These are phyloP conservation scores for Cystobasidiaceae sp. DNA, from an alignment of 1,284 basidiomycete genomes.

Conservation along the genomic window DNA sequence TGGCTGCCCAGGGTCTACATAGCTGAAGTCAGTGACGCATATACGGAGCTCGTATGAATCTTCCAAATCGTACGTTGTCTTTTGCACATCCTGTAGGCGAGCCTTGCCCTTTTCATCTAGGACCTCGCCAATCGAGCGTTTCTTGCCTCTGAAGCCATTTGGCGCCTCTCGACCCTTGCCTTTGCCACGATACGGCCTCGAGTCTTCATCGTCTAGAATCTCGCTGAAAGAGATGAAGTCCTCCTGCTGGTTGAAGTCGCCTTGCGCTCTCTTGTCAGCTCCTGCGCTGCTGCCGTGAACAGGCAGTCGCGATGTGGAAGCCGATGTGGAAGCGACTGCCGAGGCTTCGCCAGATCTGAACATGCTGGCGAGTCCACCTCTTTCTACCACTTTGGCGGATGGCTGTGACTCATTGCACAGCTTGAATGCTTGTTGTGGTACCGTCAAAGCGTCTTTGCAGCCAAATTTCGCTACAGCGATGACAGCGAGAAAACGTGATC, in stretches of 20 bases:
- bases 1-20: slow-evolving; percentile 59
- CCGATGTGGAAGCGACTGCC: slow-evolving; percentile 1
- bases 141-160: slow-evolving; percentile 31
- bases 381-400: no score
- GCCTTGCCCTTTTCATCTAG: slow-evolving; percentile 44
- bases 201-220: slow-evolving; percentile 46
- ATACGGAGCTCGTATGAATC: background rate
- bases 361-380: background rate
- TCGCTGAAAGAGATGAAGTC: slow-evolving; percentile 60
- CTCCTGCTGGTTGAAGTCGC: slow-evolving; percentile 44
- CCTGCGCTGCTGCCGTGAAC: background rate
- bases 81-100: slow-evolving; percentile 58
- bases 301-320: slow-evolving; percentile 7
- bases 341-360: background rate
- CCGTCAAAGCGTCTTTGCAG: no score
- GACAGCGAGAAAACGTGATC: no score
- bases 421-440: no score
- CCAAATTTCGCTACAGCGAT: no score
- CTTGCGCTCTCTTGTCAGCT: background rate
- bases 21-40: background rate
- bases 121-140: slow-evolving; percentile 40
- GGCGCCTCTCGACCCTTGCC: slow-evolving; percentile 33
- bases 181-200: slow-evolving; percentile 30
- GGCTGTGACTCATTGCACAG: no score
- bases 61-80: slow-evolving; percentile 53